Evolutionary conservation across 192 early-diverging fungal species (phyloP), one percentile per base, ranked within the genome.

Genomic region (Linderina pennispora): DNA sequence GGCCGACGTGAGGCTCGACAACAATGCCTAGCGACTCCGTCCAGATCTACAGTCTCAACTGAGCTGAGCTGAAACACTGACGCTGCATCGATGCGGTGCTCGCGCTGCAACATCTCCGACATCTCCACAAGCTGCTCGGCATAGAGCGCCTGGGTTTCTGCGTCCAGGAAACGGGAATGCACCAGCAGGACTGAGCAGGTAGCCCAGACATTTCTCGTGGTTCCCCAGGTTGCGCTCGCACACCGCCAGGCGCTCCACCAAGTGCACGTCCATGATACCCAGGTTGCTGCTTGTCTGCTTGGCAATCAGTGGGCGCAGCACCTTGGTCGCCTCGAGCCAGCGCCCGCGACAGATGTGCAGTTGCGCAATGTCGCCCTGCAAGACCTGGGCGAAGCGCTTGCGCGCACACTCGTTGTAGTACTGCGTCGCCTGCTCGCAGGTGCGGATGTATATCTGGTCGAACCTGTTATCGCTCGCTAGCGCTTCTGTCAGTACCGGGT

Each of bases 351-450:
- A 19, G 4, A 61, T 45, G 15, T 45, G 61, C 23, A 76, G 45
- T 21, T 43, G 62, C 18, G 74, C 74, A 17, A 76, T 37, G 20
- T 72, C 67, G 45, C 55, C 58, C 10, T 51, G 66, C 53, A 71
- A 28, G 20, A 53, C 56, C 20, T 55, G 62, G 8, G 67, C 62
- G 28, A 71, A 62, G 31, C 74, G 58, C 10, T 38, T 25, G 0
- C 74, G 62, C 18, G 55, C 61, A 40, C 66, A 59, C 23, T 71
- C 67, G 20, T 37, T 39, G 35, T 56, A 76, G 59, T 76, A 76
- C 39, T 62, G 62, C 28, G 64, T 56, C 1, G 67, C 74, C 58
- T 71, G 62, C 38, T 71, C 62, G 59, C 58, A 66, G 18, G 63
- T 63, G 22, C 56, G 50, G 11, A 59, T 26, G 28, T 76, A 76